Conservation (phyloP, 352 stramenopile genomes). For the Globisporangium nagaii region DNA sequence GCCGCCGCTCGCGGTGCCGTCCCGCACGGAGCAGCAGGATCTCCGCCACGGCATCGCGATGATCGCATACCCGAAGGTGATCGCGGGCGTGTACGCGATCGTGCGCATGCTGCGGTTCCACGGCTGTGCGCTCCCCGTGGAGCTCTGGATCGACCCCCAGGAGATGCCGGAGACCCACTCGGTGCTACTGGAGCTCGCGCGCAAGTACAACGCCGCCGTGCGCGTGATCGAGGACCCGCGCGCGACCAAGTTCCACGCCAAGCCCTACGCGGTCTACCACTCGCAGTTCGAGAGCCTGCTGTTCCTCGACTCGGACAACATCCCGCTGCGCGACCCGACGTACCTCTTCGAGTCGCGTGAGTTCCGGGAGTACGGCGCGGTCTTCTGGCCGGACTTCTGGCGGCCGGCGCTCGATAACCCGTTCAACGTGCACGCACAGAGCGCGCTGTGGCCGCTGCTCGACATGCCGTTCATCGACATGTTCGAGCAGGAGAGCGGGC, state of each 20-base stretch:
- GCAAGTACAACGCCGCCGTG: slow-evolving; percentile 9
- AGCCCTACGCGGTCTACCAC: slow-evolving; percentile 19
- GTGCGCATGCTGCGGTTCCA: slow-evolving; percentile 17
- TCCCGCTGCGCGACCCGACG: slow-evolving; percentile 21
- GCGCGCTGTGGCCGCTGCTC: slow-evolving; percentile 23
- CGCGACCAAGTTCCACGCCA: slow-evolving; percentile 19
- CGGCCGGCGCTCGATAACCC: slow-evolving; percentile 12
- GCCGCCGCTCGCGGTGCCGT: not conserved
- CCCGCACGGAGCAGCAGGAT: not conserved
- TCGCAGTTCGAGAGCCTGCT: slow-evolving; percentile 19
- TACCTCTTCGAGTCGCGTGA: slow-evolving; percentile 19
- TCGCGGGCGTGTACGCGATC: slow-evolving; percentile 19
- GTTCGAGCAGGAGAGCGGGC: slow-evolving; percentile 33
- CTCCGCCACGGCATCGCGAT: slow-evolving; percentile 11
- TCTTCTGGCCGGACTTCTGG: slow-evolving; percentile 40
- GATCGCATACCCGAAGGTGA: slow-evolving; percentile 24
- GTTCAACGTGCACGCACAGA: slow-evolving; percentile 26
- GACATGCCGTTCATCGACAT: slow-evolving; percentile 27
- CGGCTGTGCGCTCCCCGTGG: slow-evolving; percentile 18
- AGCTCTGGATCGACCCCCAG: slow-evolving; percentile 19
- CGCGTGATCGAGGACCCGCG: slow-evolving; percentile 17
- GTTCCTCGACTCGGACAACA: slow-evolving; percentile 28
- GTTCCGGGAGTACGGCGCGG: slow-evolving; percentile 15
- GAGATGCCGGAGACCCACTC: slow-evolving; percentile 22
- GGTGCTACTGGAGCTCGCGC: slow-evolving; percentile 7